phyloP scores from a whole-genome alignment of 116 monocot genomes.

The Zostera marina region DNA sequence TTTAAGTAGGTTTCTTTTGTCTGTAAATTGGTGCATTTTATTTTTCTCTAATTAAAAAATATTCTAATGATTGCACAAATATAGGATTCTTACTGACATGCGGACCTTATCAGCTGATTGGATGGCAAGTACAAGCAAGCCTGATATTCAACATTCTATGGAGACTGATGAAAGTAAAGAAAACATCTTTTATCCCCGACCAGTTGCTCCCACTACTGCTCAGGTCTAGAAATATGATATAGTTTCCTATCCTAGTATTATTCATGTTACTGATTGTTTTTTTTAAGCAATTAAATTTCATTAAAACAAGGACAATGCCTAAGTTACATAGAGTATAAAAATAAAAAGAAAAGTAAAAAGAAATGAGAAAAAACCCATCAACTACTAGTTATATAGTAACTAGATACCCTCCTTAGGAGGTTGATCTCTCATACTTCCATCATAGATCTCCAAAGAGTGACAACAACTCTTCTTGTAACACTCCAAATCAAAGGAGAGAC shows the following conservation, averaged over 20 bases:
- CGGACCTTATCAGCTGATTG: conserved; percentile 96
- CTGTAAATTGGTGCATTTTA: background rate
- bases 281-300: no score
- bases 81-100: conserved; percentile 97
- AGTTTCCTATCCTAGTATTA: background rate
- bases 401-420: no score
- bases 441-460: no score
- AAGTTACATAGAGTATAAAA: no score
- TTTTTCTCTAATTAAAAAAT: background rate
- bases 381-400: no score
- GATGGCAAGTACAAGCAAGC: conserved; percentile 91
- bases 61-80: background rate
- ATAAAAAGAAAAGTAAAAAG: no score
- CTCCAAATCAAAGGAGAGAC: no score
- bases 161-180: conserved; percentile 39
- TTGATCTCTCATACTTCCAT: no score
- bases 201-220: conserved; percentile 88
- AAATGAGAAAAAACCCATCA: no score
- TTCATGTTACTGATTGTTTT: background rate
- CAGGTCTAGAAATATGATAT: conserved; percentile 31
- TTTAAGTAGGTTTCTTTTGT: no score
- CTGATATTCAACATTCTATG: conserved; percentile 36
- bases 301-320: no score
- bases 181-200: conserved; percentile 57
- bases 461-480: no score